Percentiles rank a stretch among this genome's conserved stretches.
These are phyloP conservation scores for Ceratonia siliqua DNA, from an alignment of 306 rosid genomes.

Conservation along the genomic window DNA sequence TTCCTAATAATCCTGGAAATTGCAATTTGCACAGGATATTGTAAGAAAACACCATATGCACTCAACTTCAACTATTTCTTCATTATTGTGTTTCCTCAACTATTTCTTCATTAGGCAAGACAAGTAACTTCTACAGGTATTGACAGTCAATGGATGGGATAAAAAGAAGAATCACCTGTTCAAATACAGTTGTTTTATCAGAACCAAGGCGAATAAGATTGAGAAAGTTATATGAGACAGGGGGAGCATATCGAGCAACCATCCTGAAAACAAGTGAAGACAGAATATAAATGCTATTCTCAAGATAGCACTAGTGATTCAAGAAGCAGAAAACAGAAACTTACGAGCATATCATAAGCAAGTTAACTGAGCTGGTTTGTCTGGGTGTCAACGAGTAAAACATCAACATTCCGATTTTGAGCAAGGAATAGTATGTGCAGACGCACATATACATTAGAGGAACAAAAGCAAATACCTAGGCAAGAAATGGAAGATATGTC, in stretches of 20 bases:
- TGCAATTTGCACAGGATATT: background rate
- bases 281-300: constrained; percentile 23
- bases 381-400: constrained; percentile 91
- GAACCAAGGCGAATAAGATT: constrained; percentile 74
- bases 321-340: constrained; percentile 41
- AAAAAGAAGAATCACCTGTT: constrained; percentile 54
- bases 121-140: background rate
- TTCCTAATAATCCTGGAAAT: background rate
- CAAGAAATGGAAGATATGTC: constrained; percentile 34
- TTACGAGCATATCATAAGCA: constrained; percentile 99
- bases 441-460: constrained; percentile 98
- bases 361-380: constrained; percentile 96
- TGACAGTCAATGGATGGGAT: background rate
- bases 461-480: constrained; percentile 84
- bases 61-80: constrained; percentile 3
- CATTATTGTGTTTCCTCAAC: background rate
- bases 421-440: constrained; percentile 95
- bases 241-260: constrained; percentile 99
- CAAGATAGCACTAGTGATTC: constrained; percentile 14
- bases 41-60: background rate
- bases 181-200: constrained; percentile 64
- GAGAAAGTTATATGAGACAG: constrained; percentile 91
- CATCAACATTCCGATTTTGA: constrained; percentile 89
- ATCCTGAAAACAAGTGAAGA: constrained; percentile 57
- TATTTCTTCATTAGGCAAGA: constrained; percentile 18